Percentiles rank a stretch among this genome's conserved stretches.
phyloP scores from a whole-genome alignment of 2,329 filamentous ascomycete genomes.

The Penicillium oxalicum region DNA sequence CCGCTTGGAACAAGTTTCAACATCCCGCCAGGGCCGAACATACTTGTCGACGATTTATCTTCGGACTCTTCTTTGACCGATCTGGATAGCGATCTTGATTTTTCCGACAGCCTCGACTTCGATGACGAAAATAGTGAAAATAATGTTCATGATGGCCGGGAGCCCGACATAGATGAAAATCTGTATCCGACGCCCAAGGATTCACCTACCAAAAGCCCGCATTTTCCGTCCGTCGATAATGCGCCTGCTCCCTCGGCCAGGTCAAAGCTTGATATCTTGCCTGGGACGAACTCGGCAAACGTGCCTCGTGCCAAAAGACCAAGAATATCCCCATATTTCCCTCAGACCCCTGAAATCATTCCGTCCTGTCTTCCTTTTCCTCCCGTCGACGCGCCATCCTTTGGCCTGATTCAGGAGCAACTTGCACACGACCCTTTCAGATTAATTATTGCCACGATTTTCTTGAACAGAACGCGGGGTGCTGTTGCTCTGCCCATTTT shows the following conservation, averaged over 20 bases:
- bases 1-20: slow-evolving; percentile 13
- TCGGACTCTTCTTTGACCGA: slow-evolving; percentile 35
- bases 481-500: slow-evolving; percentile 70
- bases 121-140: not conserved
- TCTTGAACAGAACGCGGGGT: slow-evolving; percentile 76
- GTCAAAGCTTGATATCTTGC: slow-evolving; percentile 1
- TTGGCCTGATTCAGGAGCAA: slow-evolving; percentile 80
- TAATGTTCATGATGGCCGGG: too few species aligned
- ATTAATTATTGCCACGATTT: slow-evolving; percentile 74
- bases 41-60: slow-evolving; percentile 18
- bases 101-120: slow-evolving; percentile 3
- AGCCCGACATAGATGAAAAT: not conserved
- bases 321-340: slow-evolving; percentile 42
- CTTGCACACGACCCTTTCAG: slow-evolving; percentile 70
- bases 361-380: slow-evolving; percentile 57
- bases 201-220: not conserved
- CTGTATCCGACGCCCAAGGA: not conserved
- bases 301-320: slow-evolving; percentile 16
- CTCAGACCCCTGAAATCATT: slow-evolving; percentile 24
- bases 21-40: slow-evolving; percentile 11
- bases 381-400: slow-evolving; percentile 54
- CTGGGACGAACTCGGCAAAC: slow-evolving; percentile 8
- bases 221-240: not conserved
- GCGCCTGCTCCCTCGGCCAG: slow-evolving; percentile 1
- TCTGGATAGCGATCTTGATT: slow-evolving; percentile 26